Base-by-base conservation (phyloP, 495 filamentous ascomycete species). In the Hypoxylon lenormandii region DNA sequence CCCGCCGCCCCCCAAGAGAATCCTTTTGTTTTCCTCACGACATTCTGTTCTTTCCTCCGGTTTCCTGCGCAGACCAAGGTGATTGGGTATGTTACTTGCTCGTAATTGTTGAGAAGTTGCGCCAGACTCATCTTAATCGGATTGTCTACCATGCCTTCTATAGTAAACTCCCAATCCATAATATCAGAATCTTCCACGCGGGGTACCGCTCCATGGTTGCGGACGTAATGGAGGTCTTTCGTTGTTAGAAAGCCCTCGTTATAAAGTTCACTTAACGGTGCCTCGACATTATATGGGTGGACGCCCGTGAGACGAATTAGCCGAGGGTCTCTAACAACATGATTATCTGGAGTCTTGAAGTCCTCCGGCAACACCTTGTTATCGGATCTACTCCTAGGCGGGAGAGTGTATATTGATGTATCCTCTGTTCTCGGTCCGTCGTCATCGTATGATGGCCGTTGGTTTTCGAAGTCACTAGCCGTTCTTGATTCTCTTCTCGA, bases 1-100 rank as follows among this genome's bases (percentile, higher is more conserved):
- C 93, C 94, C 5, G 92, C 93, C 0, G 94, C 84, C 38, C 94
- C 94, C 94, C 94, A 98, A 53, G 93, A 97, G 80, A 98, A 98
- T 0, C 94, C 94, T 73, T 97, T 97, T 2, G 91, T 91, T 75
- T 98, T 98, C 23, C 93, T 84, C 1, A 97, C 92, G 28, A 89
- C 82, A 64, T 98, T 98, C 72, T 98, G 94, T 76, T 98, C 94
- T 79, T 98, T 98, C 19, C 94, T 85, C 61, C 94, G 82, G 73
- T 98, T 98, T 0, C 94, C 94, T 11, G 94, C 94, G 77, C 94
- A 98, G 37, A 97, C 94, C 0, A 98, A 84, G 0, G 94, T 97
- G 70, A 97, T 82, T 0, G 94, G 94, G 28, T 89, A 88, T 7
- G 94, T 97, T 16, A 93, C 86, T 74, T 96, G 91, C 55, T 95